Percentiles rank a stretch among this genome's conserved stretches.
Evolutionary conservation across 345 rosid genomes (phyloP).

Genomic region (Hibiscus syriacus): DNA sequence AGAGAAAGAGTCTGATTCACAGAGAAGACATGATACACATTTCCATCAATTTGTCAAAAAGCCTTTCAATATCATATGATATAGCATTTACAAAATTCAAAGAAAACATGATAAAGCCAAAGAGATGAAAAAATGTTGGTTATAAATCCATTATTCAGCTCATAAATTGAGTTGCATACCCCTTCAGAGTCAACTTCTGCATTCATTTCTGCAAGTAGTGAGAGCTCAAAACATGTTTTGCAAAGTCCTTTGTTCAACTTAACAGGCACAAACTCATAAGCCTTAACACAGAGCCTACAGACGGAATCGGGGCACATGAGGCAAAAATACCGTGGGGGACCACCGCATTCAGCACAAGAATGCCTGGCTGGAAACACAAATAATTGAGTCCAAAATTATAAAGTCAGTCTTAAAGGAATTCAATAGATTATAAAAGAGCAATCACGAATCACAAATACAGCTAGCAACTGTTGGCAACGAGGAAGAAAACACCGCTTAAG

Average conservation of each 20-base stretch:
- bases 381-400: neutral
- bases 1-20: neutral
- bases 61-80: too few relatives aligned
- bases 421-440: neutral
- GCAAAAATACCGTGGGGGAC: neutral
- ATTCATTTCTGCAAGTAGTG: neutral
- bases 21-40: neutral
- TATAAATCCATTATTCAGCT: neutral
- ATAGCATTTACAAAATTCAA: too few relatives aligned
- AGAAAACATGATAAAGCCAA: neutral
- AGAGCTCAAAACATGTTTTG: neutral
- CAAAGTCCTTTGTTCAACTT: slow-evolving; percentile 1
- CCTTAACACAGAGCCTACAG: neutral
- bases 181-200: slow-evolving; percentile 2
- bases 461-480: neutral
- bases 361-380: slow-evolving; percentile 7
- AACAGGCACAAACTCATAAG: neutral
- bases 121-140: neutral
- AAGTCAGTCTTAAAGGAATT: neutral
- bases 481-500: neutral
- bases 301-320: neutral
- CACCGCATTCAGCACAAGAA: neutral
- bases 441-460: neutral
- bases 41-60: neutral
- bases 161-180: neutral